Evolutionary conservation across 2,329 filamentous ascomycete species (phyloP).

Genomic region (Penicillium rolfsii): DNA sequence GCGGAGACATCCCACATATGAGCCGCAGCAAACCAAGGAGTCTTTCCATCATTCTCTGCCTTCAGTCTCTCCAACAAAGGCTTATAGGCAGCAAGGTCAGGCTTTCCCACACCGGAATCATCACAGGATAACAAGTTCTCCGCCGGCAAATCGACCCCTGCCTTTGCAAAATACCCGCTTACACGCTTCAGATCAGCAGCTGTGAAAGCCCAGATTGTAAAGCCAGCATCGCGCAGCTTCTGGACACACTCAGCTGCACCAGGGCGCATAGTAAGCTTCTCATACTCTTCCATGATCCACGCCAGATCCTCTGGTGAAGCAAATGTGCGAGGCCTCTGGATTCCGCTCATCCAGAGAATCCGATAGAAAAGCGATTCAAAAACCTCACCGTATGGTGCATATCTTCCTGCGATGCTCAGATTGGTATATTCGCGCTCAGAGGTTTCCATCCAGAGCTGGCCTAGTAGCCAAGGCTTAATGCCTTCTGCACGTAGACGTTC

Average conservation of each 20-base stretch:
- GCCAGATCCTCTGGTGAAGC: slow-evolving; percentile 46
- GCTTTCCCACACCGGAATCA: slow-evolving; percentile 32
- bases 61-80: slow-evolving; percentile 28
- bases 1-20: slow-evolving; percentile 39
- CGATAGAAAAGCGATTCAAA: slow-evolving; percentile 50
- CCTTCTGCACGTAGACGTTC: slow-evolving; percentile 37
- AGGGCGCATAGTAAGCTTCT: slow-evolving; percentile 35
- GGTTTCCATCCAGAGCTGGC: slow-evolving; percentile 48
- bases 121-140: slow-evolving; percentile 36
- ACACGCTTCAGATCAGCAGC: slow-evolving; percentile 33
- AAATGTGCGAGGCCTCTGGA: slow-evolving; percentile 43
- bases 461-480: slow-evolving; percentile 45
- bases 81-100: slow-evolving; percentile 30
- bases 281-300: slow-evolving; percentile 42
- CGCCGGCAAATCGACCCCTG: slow-evolving; percentile 28
- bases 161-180: slow-evolving; percentile 31
- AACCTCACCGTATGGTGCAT: slow-evolving; percentile 44
- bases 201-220: slow-evolving; percentile 36
- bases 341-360: slow-evolving; percentile 46
- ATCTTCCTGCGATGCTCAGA: slow-evolving; percentile 46
- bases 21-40: slow-evolving; percentile 37
- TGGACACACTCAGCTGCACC: slow-evolving; percentile 45
- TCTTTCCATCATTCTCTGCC: slow-evolving; percentile 21
- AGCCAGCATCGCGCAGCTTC: slow-evolving; percentile 37
- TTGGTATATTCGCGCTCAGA: slow-evolving; percentile 53